Conservation (phyloP, 1,139 yeast genomes). For the Chernovozyma sophiae-reginae region DNA sequence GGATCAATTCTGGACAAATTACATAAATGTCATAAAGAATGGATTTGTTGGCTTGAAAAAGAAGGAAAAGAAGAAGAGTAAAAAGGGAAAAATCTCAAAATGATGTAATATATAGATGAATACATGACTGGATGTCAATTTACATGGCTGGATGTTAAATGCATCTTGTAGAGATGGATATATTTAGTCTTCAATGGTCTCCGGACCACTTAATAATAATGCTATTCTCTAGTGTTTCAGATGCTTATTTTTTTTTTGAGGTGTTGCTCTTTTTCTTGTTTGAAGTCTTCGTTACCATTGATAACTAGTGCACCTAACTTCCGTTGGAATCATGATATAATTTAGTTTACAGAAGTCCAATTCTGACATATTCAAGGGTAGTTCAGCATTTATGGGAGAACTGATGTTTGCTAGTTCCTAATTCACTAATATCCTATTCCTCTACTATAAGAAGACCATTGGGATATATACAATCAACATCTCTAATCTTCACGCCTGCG, state of each 20-base stretch:
- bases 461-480: slow-evolving; percentile 36
- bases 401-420: neutral
- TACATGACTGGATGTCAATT: neutral
- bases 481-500: slow-evolving; percentile 17
- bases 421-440: neutral
- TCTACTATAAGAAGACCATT: slow-evolving; percentile 42
- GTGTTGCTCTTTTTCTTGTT: no score
- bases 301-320: neutral
- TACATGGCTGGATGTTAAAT: no score
- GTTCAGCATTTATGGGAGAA: no score
- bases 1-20: slow-evolving; percentile 67
- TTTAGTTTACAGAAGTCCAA: no score
- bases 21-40: slow-evolving; percentile 57
- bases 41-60: slow-evolving; percentile 54
- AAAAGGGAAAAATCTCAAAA: slow-evolving; percentile 33
- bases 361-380: no score
- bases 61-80: slow-evolving; percentile 48
- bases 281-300: neutral
- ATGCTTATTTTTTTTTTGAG: no score
- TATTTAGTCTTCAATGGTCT: no score
- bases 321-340: neutral
- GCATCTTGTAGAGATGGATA: no score
- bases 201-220: no score
- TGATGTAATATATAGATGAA: slow-evolving; percentile 3
- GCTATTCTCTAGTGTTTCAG: no score